Evolutionary conservation across 257 asterid species (phyloP), one percentile per base, ranked within the genome.

Genomic region (Plantago ovata): DNA sequence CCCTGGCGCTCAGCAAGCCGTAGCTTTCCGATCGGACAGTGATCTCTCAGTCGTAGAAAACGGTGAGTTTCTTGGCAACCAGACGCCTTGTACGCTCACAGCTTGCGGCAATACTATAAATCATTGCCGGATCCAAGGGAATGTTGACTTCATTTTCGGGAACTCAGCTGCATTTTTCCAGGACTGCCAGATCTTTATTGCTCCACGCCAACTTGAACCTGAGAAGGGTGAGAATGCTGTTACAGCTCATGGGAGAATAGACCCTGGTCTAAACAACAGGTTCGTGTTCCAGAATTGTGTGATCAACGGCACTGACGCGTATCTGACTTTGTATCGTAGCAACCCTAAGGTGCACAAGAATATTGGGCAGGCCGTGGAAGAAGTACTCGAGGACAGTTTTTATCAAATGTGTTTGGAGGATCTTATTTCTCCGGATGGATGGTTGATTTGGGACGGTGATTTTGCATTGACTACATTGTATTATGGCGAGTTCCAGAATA

Each of bases 281-380:
- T 71, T 65, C 6, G 76, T 71, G 18, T 71, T 71, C 32, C 64
- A 65, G n/a, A 65, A 47, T 5, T 59, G 72, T 51, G 24, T 65
- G 56, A 47, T 71, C 53, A 71, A 71, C 15, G 76, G 72, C 18
- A 71, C 76, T 1, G 64, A 53, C 0, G 24, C 59, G 3, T 71
- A 65, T 55, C 54, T 71, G 76, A 16, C 53, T 22, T 46, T 71
- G 64, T 65, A 65, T 40, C 32, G 46, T 13, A 53, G 40, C 13
- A 60, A 65, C 1, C 68, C 76, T 10, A 60, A 38, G 38, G 64
- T 21, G 45, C 71, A 64, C 61, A 59, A 64, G 58, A 71, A 47
- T n/a, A 20, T 40, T 71, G 21, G 76, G 76, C 36, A 48, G 76
- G 36, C 76, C 76, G 14, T 71, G 76, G 76, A 71, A 65, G 68